Evolutionary conservation across 2,329 filamentous ascomycete species (phyloP).

Genomic region (Reticulascus tulasneorum): DNA sequence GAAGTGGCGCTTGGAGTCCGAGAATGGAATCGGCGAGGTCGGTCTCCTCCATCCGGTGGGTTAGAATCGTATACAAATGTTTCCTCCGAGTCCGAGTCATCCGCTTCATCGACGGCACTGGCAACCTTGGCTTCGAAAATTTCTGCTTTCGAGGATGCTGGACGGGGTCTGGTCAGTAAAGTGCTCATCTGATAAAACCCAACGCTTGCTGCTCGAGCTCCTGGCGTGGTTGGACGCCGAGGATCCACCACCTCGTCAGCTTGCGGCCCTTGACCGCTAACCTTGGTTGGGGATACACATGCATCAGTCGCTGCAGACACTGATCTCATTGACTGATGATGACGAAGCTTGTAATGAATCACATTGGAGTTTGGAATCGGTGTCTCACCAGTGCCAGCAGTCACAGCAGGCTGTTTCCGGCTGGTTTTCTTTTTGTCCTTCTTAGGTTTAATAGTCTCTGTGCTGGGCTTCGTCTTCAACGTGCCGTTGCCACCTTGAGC

Average conservation of each 20-base stretch:
- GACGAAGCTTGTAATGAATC: slow-evolving; percentile 26
- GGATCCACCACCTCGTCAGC: slow-evolving; percentile 23
- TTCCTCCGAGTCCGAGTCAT: slow-evolving; percentile 96
- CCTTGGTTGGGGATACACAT: slow-evolving; percentile 30
- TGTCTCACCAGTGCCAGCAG: slow-evolving; percentile 68
- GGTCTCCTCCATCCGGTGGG: slow-evolving; percentile 64
- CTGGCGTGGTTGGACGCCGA: slow-evolving; percentile 16
- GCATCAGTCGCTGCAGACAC: slow-evolving; percentile 25
- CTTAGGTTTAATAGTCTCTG: slow-evolving; percentile 92
- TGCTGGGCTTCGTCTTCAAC: slow-evolving; percentile 80
- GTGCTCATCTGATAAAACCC: slow-evolving; percentile 33
- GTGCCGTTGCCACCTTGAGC: slow-evolving; percentile 65
- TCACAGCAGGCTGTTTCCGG: slow-evolving; percentile 70
- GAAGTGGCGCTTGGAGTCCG: slow-evolving; percentile 93
- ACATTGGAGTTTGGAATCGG: slow-evolving; percentile 21
- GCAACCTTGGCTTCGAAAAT: slow-evolving; percentile 97
- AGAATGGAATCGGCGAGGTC: slow-evolving; percentile 79
- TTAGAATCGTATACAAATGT: slow-evolving; percentile 99
- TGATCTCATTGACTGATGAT: slow-evolving; percentile 36
- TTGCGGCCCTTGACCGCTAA: slow-evolving; percentile 28
- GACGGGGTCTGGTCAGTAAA: slow-evolving; percentile 40
- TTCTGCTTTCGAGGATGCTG: slow-evolving; percentile 91
- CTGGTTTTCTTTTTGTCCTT: slow-evolving; percentile 82
- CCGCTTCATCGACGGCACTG: slow-evolving; percentile 90
- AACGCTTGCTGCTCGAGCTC: slow-evolving; percentile 24